Base-by-base conservation (phyloP, 306 rosid species). In the Phaseolus lunatus region DNA sequence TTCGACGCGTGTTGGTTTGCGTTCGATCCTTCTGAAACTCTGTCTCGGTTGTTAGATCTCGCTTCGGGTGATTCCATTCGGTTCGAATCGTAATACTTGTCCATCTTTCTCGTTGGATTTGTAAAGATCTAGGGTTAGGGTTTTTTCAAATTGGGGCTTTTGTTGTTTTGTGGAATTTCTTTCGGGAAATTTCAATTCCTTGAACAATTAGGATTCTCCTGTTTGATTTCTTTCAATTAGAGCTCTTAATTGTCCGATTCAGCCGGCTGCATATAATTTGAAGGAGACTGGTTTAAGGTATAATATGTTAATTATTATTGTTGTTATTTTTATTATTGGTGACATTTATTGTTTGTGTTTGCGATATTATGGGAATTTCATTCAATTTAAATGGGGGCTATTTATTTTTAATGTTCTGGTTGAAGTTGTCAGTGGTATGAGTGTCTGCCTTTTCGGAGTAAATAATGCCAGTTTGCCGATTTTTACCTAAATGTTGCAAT, bases 51-150 rank as follows among this genome's bases (percentile, higher is more conserved):
- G 13, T 73, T 20, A 78, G 75, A 84, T 85, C 70, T 66, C 45
- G 41, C 20, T 22, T 23, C 26, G 1, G 19, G 18, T 77, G 15
- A 19, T 72, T 50, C 35, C 50, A 16, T 59, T 48, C 11, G 18
- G 56, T 50, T 16, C 44, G 29, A 74, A 18, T 56, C 66, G 78
- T 14, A 18, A 19, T 77, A 62, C 22, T 78, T 69, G 77, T 18
- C 63, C 67, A 14, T 58, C 58, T 45, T 67, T 77, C 35, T 78
- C 33, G 76, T 82, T 20, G 29, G 50, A 33, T 56, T 74, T 9
- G 14, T 26, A 56, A 73, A 63, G 78, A 74, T 83, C 84, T 89
- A 82, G 90, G 93, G 88, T 87, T 88, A 88, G 93, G 96, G 91
- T 85, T 85, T 89, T 77, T n/a, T 5, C 2, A 16, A 70, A 20